Evolutionary conservation across 345 rosid species (phyloP), one percentile per base, ranked within the genome.

Genomic region (Euphorbia tirucalli): DNA sequence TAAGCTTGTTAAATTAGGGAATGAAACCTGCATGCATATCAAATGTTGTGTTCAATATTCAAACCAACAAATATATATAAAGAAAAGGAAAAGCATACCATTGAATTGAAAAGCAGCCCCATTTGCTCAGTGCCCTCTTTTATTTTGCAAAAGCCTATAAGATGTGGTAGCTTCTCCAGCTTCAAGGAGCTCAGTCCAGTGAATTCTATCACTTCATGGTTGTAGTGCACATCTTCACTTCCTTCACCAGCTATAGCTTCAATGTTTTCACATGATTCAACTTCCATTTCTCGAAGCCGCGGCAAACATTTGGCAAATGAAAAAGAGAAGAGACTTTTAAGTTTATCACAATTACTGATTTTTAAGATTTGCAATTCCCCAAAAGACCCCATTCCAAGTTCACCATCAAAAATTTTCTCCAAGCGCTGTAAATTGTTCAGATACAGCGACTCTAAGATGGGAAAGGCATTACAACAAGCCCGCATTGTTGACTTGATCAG

Each of bases 271-370:
- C n/a, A n/a, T n/a, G n/a, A n/a, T n/a, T n/a, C n/a, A n/a, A n/a
- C n/a, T n/a, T n/a, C n/a, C n/a, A n/a, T n/a, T n/a, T n/a, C n/a
- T n/a, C n/a, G n/a, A n/a, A n/a, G n/a, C n/a, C n/a, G n/a, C n/a
- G n/a, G n/a, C n/a, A n/a, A n/a, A n/a, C n/a, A n/a, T n/a, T n/a
- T n/a, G n/a, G n/a, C n/a, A n/a, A n/a, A n/a, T n/a, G n/a, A n/a
- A n/a, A n/a, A n/a, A n/a, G n/a, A n/a, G n/a, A n/a, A n/a, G n/a
- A n/a, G n/a, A n/a, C n/a, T n/a, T n/a, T n/a, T n/a, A n/a, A 52
- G 14, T 60, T 28, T 66, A 0, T 52, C 3, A 24, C 79, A 78
- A 13, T 4, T 5, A n/a, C 14, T 19, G 15, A 81, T 77, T 10
- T 39, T 50, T 3, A 78, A 22, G 0, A 1, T 24, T 24, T 16